Percentiles rank a stretch among this genome's conserved stretches.
Conservation (phyloP, 78 protist species). For the Blattamonas nauphoetae region DNA sequence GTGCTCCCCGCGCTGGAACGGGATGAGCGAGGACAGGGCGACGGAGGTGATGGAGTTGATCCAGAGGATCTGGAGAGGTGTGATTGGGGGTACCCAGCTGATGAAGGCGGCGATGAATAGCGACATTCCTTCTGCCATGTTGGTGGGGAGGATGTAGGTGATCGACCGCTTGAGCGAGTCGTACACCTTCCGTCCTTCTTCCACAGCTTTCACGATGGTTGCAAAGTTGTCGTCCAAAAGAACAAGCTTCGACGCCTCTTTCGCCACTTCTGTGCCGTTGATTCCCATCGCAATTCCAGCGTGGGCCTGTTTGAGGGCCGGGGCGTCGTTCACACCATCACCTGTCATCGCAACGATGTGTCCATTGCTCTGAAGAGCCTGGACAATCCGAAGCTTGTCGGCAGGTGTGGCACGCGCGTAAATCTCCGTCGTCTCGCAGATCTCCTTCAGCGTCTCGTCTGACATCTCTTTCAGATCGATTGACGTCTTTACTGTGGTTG, state of each 20-base stretch:
- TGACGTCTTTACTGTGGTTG: neutral
- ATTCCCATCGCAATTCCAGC: slow-evolving; percentile 95
- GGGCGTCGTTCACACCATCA: slow-evolving; percentile 71
- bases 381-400: slow-evolving; percentile 22
- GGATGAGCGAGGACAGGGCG: neutral
- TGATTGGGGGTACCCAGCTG: slow-evolving; percentile 22
- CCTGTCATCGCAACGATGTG: slow-evolving; percentile 1
- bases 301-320: slow-evolving; percentile 76
- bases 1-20: slow-evolving; percentile 9
- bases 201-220: slow-evolving; percentile 80
- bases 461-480: neutral
- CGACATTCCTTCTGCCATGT: slow-evolving; percentile 57
- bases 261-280: slow-evolving; percentile 83
- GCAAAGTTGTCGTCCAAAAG: slow-evolving; percentile 94
- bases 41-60: slow-evolving; percentile 56
- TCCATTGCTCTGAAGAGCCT: slow-evolving; percentile 6
- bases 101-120: slow-evolving; percentile 16
- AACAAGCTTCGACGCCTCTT: slow-evolving; percentile 54
- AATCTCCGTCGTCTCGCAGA: neutral
- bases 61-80: slow-evolving; percentile 63
- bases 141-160: slow-evolving; percentile 63
- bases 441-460: neutral
- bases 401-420: slow-evolving; percentile 12
- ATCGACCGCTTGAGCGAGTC: slow-evolving; percentile 58
- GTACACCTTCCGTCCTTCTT: slow-evolving; percentile 74